Base-by-base conservation (phyloP, 352 stramenopile species). In the Globisporangium nagaii region DNA sequence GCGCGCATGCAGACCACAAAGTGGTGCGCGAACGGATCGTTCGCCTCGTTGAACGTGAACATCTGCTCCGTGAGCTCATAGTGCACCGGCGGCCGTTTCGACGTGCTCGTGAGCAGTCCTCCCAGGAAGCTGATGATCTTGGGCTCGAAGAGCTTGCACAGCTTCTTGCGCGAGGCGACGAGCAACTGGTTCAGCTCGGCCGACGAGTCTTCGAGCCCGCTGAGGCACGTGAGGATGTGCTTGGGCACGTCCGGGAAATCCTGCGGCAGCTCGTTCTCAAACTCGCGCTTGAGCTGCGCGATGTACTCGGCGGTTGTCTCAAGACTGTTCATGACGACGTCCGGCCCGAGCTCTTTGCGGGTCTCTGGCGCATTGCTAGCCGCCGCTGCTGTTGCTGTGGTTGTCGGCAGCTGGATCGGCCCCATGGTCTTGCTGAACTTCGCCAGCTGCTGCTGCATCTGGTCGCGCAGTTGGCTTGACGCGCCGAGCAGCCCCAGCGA, bases 21-120 rank as follows among this genome's bases (percentile, higher is more conserved):
- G 31, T 73, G 66, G 56, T 87, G 71, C 13, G 81, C 85, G 51
- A 92, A 95, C 44, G 85, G 85, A 35, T 95, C 85, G 60, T 95
- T 95, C 32, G 81, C 85, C 55, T 95, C 85, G 56, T 95, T 93
- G 34, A 86, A 75, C 35, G 83, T 93, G 63, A 88, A 95, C 75
- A 85, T 79, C n/a, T 82, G 67, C 50, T 95, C 85, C 4, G 70
- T 90, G 17, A 95, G 75, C 57, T 93, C 83, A 59, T 90, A 95
- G 19, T 72, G 71, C n/a, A 91, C 79, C 4, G 56, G 53, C 4
- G 47, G 45, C 4, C 61, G 62, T 28, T 81, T 84, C 11, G 79
- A 70, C 2, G 60, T 66, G 0, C 66, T 55, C 19, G 71, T 65
- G 15, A 95, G 54, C 37, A 95, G 60, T 22, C 56, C 69, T 31